Evolutionary conservation across 2,329 filamentous ascomycete species (phyloP).

Genomic region (Pyricularia sp.): DNA sequence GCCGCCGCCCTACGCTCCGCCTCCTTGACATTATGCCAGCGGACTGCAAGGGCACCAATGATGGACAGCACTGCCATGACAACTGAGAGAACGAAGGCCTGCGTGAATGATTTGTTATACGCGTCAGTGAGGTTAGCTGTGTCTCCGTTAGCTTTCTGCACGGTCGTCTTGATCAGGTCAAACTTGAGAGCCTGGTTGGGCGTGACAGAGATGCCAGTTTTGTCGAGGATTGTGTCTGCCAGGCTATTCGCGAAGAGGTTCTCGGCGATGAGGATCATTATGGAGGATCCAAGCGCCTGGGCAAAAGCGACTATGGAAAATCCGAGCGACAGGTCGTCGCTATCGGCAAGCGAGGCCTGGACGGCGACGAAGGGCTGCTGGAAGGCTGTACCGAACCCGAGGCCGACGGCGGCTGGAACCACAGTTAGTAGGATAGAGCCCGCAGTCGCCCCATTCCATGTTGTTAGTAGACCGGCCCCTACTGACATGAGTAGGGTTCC

Average conservation of each 20-base stretch:
- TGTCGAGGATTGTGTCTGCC: slow-evolving; percentile 16
- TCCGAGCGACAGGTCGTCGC: slow-evolving; percentile 27
- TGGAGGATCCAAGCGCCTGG: slow-evolving; percentile 30
- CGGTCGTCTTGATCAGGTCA: slow-evolving; percentile 8
- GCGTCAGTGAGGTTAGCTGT: slow-evolving; percentile 17
- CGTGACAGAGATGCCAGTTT: slow-evolving; percentile 15
- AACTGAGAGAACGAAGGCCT: slow-evolving; percentile 47
- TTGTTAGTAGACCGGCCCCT: slow-evolving; percentile 27
- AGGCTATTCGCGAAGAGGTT: slow-evolving; percentile 30
- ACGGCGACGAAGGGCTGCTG: slow-evolving; percentile 33
- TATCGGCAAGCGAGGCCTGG: slow-evolving; percentile 27
- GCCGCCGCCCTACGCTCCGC: slow-evolving; percentile 9
- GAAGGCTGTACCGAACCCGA: slow-evolving; percentile 28
- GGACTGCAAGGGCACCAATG: slow-evolving; percentile 39
- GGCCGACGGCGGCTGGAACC: slow-evolving; percentile 24
- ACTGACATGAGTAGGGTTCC: slow-evolving; percentile 23
- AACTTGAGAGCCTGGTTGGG: slow-evolving; percentile 7
- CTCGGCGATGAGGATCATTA: slow-evolving; percentile 31
- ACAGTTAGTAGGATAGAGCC: slow-evolving; percentile 20
- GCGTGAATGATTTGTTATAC: slow-evolving; percentile 48
- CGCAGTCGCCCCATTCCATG: slow-evolving; percentile 2
- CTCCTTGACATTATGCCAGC: slow-evolving; percentile 41
- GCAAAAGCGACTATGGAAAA: slow-evolving; percentile 30
- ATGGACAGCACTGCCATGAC: slow-evolving; percentile 39
- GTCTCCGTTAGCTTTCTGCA: slow-evolving; percentile 7